Evolutionary conservation across 768 basidiomycete genomes (phyloP).

Genomic region (Lepiota venenata): DNA sequence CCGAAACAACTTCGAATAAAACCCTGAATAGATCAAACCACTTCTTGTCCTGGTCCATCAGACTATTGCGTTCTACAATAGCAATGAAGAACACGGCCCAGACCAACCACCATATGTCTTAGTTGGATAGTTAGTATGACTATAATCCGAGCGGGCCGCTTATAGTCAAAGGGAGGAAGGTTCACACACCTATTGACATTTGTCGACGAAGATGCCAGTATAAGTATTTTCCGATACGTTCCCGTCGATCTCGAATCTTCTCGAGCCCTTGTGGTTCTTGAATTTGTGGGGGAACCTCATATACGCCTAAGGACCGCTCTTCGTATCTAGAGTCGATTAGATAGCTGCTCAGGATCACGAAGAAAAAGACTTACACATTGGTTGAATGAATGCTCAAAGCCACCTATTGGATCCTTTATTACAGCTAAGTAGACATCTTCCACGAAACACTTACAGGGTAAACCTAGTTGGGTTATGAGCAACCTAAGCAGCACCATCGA

Average conservation of each 20-base stretch:
- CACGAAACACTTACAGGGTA: slow-evolving; percentile 33
- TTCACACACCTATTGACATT: slow-evolving; percentile 45
- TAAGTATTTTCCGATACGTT: slow-evolving; percentile 42
- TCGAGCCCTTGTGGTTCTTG: slow-evolving; percentile 40
- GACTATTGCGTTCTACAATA: slow-evolving; percentile 61
- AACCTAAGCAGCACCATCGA: neutral
- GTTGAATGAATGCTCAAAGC: slow-evolving; percentile 64
- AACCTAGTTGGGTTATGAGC: slow-evolving; percentile 23
- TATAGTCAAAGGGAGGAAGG: neutral
- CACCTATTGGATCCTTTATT: slow-evolving; percentile 29
- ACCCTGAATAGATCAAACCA: slow-evolving; percentile 62
- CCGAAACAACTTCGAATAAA: slow-evolving; percentile 64
- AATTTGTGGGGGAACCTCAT: slow-evolving; percentile 50
- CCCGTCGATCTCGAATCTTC: slow-evolving; percentile 29
- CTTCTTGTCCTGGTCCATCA: slow-evolving; percentile 51
- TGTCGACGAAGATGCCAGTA: slow-evolving; percentile 66
- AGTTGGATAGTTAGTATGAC: slow-evolving; percentile 10
- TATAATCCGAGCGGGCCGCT: neutral
- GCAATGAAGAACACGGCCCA: slow-evolving; percentile 70
- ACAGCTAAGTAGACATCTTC: neutral
- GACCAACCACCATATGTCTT: slow-evolving; percentile 83
- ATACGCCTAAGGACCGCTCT: slow-evolving; percentile 67
- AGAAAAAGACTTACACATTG: slow-evolving; percentile 44
- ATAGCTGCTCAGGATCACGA: neutral
- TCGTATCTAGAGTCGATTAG: slow-evolving; percentile 46